phyloP scores from a whole-genome alignment of 768 basidiomycete genomes.

The Roridomyces roridus region DNA sequence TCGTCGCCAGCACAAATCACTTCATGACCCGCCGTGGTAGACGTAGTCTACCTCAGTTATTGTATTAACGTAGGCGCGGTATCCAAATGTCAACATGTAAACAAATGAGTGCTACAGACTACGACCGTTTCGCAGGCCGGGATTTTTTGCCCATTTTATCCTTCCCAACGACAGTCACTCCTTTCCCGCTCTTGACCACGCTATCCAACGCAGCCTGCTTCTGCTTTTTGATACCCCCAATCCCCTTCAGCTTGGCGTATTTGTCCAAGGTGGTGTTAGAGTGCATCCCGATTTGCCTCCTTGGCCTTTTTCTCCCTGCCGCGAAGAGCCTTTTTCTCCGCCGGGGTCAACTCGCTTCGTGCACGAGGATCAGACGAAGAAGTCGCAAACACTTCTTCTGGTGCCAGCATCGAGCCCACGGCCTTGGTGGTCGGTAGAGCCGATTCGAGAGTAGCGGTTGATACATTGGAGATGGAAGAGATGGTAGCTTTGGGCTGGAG shows the following conservation, averaged over 20 bases:
- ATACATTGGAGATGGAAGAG: slow-evolving; percentile 80
- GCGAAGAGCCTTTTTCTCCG: slow-evolving; percentile 77
- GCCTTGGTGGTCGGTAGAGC: slow-evolving; percentile 87
- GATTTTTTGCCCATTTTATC: slow-evolving; percentile 42
- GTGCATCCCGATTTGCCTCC: slow-evolving; percentile 67
- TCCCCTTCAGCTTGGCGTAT: slow-evolving; percentile 59
- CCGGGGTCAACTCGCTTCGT: slow-evolving; percentile 82
- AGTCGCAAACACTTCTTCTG: slow-evolving; percentile 87
- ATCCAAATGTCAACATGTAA: no score
- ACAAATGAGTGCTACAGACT: no score
- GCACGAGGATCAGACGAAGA: slow-evolving; percentile 60
- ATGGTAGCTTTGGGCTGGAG: slow-evolving; percentile 87
- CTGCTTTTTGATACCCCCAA: slow-evolving; percentile 71
- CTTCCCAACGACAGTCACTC: slow-evolving; percentile 90
- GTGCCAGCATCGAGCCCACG: slow-evolving; percentile 82
- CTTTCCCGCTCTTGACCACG: slow-evolving; percentile 84
- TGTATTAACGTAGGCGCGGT: no score
- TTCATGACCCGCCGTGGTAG: no score
- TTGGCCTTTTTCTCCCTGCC: slow-evolving; percentile 73
- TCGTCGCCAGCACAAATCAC: no score
- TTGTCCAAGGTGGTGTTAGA: slow-evolving; percentile 73
- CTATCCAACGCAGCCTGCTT: slow-evolving; percentile 85
- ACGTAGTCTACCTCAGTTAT: no score
- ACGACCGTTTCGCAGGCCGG: slow-evolving; percentile 26
- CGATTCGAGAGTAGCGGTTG: slow-evolving; percentile 86